Conservation (phyloP, 2,329 filamentous ascomycete genomes). For the Cytospora piceicola region DNA sequence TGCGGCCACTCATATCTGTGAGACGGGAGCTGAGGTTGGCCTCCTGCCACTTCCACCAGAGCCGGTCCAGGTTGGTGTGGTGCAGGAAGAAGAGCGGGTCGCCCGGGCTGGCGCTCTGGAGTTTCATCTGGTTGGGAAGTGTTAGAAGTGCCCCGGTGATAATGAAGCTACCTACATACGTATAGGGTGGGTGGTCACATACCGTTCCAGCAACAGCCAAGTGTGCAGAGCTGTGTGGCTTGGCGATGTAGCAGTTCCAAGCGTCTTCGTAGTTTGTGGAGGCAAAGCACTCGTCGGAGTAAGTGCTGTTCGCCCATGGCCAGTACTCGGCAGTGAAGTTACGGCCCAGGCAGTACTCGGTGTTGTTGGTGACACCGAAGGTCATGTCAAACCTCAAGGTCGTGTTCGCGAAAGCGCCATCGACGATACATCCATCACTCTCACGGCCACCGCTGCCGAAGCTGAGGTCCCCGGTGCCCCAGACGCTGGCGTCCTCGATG, state of each 20-base stretch:
- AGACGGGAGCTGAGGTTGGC: conserved; percentile 31
- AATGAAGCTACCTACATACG: no score
- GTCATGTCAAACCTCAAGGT: conserved; percentile 34
- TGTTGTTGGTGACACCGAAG: conserved; percentile 11
- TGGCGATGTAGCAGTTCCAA: conserved; percentile 34
- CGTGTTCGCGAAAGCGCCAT: conserved; percentile 43
- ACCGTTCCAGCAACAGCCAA: conserved; percentile 32
- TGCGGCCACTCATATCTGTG: conserved; percentile 34
- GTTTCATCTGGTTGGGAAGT: conserved; percentile 23
- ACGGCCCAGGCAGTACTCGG: conserved; percentile 21
- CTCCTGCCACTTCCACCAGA: conserved; percentile 40
- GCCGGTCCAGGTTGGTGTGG: conserved; percentile 37
- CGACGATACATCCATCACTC: conserved; percentile 39
- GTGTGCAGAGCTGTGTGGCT: conserved; percentile 35
- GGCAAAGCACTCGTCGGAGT: conserved; percentile 18
- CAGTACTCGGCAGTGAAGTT: conserved; percentile 10
- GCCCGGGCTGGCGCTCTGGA: conserved; percentile 38
- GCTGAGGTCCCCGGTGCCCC: conserved; percentile 33
- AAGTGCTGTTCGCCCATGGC: conserved; percentile 17
- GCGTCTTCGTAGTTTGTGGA: conserved; percentile 29
- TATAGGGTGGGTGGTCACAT: not conserved
- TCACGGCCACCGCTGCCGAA: conserved; percentile 39
- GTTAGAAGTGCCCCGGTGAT: not conserved
- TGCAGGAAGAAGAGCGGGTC: conserved; percentile 41
- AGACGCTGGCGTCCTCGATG: conserved; percentile 37